phyloP scores from a whole-genome alignment of 306 rosid genomes.

The Cicer bijugum region DNA sequence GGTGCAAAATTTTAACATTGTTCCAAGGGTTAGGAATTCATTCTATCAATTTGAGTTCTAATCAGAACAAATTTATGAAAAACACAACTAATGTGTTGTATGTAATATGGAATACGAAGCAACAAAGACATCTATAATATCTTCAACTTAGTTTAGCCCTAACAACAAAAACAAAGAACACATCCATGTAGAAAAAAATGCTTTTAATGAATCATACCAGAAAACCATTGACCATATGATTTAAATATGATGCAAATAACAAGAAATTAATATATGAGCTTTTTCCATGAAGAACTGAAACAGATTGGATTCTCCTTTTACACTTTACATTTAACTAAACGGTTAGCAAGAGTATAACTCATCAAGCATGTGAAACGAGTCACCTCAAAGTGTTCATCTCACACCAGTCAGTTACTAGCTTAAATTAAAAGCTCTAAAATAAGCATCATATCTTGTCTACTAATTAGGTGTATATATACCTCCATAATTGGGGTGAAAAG shows the following conservation, averaged over 20 bases:
- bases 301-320: conserved; percentile 15
- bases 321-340: conserved; percentile 22
- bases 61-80: no score
- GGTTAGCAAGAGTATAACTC: conserved; percentile 21
- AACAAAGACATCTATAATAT: not conserved
- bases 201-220: conserved; percentile 8
- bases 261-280: conserved; percentile 13
- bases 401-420: conserved; percentile 26
- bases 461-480: not conserved
- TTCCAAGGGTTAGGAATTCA: no score
- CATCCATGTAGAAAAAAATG: conserved; percentile 20
- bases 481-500: conserved; percentile 4
- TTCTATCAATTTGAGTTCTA: no score
- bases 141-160: not conserved
- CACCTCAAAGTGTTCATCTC: conserved; percentile 28
- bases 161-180: not conserved
- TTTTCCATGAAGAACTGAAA: conserved; percentile 13
- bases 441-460: not conserved
- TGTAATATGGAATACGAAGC: no score
- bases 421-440: conserved; percentile 4
- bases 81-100: no score
- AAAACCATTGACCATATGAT: not conserved
- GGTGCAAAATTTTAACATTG: no score
- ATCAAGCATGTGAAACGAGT: conserved; percentile 1
- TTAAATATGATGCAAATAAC: conserved; percentile 4